Evolutionary conservation across 192 early-diverging fungal genomes (phyloP).

Genomic region (Mortierella hygrophila): DNA sequence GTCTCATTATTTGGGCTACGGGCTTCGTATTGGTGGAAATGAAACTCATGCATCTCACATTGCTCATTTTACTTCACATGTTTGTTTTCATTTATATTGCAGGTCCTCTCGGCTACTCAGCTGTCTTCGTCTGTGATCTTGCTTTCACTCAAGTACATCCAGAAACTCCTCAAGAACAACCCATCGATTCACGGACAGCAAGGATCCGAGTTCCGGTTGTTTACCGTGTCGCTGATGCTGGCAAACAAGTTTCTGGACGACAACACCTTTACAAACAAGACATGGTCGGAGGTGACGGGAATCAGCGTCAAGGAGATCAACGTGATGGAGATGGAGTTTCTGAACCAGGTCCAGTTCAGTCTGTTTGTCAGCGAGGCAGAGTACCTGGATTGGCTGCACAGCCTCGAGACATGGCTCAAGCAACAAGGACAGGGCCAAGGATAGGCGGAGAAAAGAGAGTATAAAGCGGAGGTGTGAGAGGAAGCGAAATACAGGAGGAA

Average conservation of each 20-base stretch:
- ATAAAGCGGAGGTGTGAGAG: no score
- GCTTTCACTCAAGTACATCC: conserved; percentile 75
- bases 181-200: conserved; percentile 69
- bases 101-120: conserved; percentile 73
- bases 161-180: conserved; percentile 66
- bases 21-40: no score
- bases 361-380: conserved; percentile 77
- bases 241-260: conserved; percentile 91
- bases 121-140: conserved; percentile 73
- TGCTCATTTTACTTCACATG: background rate
- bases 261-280: conserved; percentile 91
- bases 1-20: background rate
- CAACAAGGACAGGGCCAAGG: conserved; percentile 40
- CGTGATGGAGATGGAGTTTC: conserved; percentile 90
- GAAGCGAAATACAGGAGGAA: no score
- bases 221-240: conserved; percentile 86
- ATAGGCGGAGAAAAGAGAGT: no score
- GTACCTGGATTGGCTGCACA: conserved; percentile 78
- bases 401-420: conserved; percentile 55
- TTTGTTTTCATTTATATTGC: background rate
- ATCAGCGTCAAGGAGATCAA: conserved; percentile 86
- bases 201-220: conserved; percentile 87
- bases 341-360: conserved; percentile 80
- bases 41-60: no score
- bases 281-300: conserved; percentile 88